Percentiles rank a stretch among this genome's conserved stretches.
Conservation (phyloP, 148 eudicot genomes). For the Rhododendron kiyosumense region DNA sequence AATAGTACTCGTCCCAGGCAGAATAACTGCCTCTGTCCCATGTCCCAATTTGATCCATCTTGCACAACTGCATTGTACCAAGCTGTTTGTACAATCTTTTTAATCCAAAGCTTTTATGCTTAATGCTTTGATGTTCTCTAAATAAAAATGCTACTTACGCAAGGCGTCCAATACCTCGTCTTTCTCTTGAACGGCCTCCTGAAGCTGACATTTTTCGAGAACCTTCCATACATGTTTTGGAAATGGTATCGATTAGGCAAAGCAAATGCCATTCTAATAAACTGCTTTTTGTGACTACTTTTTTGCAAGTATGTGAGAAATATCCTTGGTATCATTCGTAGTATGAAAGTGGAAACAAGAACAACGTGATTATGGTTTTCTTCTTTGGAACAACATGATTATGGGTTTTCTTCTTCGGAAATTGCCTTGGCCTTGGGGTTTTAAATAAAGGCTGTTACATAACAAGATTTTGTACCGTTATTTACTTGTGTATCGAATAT, state of each 20-base stretch:
- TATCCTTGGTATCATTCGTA: neutral
- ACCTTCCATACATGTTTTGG: conserved; percentile 29
- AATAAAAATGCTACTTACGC: conserved; percentile 27
- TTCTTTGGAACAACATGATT: too few species aligned
- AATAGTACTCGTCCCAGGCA: too few species aligned
- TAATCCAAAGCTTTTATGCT: neutral
- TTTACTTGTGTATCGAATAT: too few species aligned
- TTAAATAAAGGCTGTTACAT: too few species aligned
- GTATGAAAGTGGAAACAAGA: too few species aligned
- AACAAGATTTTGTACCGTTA: too few species aligned
- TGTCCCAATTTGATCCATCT: conserved; percentile 67
- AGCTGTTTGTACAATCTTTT: neutral
- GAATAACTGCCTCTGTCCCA: conserved; percentile 48
- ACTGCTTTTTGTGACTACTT: neutral
- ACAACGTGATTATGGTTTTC: too few species aligned
- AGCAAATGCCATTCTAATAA: neutral
- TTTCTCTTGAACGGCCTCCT: conserved; percentile 63
- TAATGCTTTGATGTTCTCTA: too few species aligned
- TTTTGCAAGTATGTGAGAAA: too few species aligned
- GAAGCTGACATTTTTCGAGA: conserved; percentile 68
- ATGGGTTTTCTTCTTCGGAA: too few species aligned
- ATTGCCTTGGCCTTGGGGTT: too few species aligned
- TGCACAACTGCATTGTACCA: conserved; percentile 30
- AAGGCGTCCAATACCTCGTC: conserved; percentile 51
- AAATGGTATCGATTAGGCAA: neutral